A percentile compares a stretch with the other conserved stretches of the same genome.
Conservation (phyloP, 2,329 filamentous ascomycete species). For the Cordyceps fumosorosea region DNA sequence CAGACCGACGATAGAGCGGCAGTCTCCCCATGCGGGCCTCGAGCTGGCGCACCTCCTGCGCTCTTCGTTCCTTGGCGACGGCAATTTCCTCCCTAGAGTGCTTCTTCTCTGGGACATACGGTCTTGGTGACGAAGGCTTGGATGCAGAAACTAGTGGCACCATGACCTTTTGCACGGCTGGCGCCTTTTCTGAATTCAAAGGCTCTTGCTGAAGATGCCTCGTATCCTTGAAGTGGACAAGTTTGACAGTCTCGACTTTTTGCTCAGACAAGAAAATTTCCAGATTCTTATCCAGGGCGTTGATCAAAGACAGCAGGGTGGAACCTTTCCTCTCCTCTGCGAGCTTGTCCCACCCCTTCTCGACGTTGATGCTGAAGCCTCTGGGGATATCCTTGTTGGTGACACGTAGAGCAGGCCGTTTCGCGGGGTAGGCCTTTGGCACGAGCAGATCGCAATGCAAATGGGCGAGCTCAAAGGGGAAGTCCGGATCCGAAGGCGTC, state of each 20-base stretch:
- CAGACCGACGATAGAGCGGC: constrained; percentile 59
- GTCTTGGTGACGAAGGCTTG: constrained; percentile 17
- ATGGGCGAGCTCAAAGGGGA: constrained; percentile 67
- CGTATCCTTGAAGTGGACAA: constrained; percentile 55
- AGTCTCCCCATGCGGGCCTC: constrained; percentile 67
- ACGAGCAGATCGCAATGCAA: constrained; percentile 63
- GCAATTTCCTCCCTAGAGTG: constrained; percentile 55
- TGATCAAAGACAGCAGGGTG: constrained; percentile 60
- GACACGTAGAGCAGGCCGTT: constrained; percentile 53
- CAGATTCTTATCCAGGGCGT: constrained; percentile 65
- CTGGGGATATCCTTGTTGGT: constrained; percentile 63
- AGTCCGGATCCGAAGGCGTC: constrained; percentile 72
- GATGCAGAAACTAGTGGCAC: neutral
- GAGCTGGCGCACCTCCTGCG: constrained; percentile 63
- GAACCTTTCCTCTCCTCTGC: constrained; percentile 45
- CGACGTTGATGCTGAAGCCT: constrained; percentile 70
- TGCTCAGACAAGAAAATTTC: constrained; percentile 63
- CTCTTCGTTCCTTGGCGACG: constrained; percentile 56
- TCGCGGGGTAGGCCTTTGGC: constrained; percentile 55
- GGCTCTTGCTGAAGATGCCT: constrained; percentile 33
- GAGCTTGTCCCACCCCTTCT: constrained; percentile 64
- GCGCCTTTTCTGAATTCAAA: constrained; percentile 14
- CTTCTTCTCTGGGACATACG: constrained; percentile 38
- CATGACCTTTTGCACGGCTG: constrained; percentile 10
- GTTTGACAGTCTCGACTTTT: constrained; percentile 65